phyloP scores from a whole-genome alignment of 768 basidiomycete species.

The Lactarius trivialis region DNA sequence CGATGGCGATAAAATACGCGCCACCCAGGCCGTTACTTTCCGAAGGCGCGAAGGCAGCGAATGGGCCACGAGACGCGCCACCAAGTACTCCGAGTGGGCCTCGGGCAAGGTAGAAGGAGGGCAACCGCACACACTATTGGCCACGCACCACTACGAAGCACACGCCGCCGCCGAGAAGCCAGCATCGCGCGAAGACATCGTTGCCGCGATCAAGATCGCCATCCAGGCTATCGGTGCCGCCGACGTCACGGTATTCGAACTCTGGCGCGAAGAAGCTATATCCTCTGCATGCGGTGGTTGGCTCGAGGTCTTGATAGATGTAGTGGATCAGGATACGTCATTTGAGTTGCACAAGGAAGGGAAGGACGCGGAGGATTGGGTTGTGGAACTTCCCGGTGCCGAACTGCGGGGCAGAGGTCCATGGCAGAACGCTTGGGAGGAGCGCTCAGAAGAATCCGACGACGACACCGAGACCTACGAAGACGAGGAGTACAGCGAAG shows the following conservation, averaged over 20 bases:
- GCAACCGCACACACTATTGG: slow-evolving; percentile 42
- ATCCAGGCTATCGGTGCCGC: slow-evolving; percentile 51
- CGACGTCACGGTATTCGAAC: slow-evolving; percentile 38
- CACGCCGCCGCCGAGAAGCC: slow-evolving; percentile 44
- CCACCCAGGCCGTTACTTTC: slow-evolving; percentile 64
- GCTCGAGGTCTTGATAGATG: slow-evolving; percentile 48
- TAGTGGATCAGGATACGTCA: slow-evolving; percentile 32
- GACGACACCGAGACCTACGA: not conserved
- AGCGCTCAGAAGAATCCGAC: slow-evolving; percentile 2
- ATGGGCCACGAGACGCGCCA: slow-evolving; percentile 27
- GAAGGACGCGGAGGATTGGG: slow-evolving; percentile 22
- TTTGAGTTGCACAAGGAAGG: slow-evolving; percentile 13
- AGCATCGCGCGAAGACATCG: slow-evolving; percentile 41
- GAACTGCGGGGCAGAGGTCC: slow-evolving; percentile 17
- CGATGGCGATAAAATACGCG: slow-evolving; percentile 56
- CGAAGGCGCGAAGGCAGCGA: slow-evolving; percentile 36
- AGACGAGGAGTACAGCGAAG: not conserved
- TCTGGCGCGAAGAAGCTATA: slow-evolving; percentile 43
- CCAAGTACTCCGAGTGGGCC: slow-evolving; percentile 27
- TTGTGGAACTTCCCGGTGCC: slow-evolving; percentile 26
- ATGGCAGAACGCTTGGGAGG: slow-evolving; percentile 13
- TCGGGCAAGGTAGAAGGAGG: slow-evolving; percentile 17
- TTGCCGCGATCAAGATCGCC: slow-evolving; percentile 39
- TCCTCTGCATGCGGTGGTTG: slow-evolving; percentile 50
- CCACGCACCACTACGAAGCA: slow-evolving; percentile 42